These are phyloP conservation scores for Pseudozyma sp. DNA, from an alignment of 1,284 basidiomycete species.

Conservation along the genomic window DNA sequence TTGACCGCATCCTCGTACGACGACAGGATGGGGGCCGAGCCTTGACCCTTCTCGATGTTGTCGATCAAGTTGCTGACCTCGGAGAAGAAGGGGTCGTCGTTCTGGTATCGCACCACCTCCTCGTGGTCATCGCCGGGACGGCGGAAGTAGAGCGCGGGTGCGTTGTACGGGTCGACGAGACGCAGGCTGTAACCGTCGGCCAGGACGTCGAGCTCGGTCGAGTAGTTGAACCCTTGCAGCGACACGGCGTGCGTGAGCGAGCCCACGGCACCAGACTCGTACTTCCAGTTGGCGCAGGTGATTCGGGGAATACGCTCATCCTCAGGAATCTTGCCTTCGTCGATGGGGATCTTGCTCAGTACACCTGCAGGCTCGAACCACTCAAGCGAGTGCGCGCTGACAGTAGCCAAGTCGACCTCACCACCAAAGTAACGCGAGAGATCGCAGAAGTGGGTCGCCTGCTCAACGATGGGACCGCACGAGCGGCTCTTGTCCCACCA, in stretches of 20 bases:
- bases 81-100: slow-evolving; percentile 69
- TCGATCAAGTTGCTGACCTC: slow-evolving; percentile 67
- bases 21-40: slow-evolving; percentile 58
- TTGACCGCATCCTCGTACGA: slow-evolving; percentile 66
- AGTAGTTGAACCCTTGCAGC: slow-evolving; percentile 67
- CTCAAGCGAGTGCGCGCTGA: slow-evolving; percentile 72
- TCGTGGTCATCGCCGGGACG: slow-evolving; percentile 68
- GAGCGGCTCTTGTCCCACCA: slow-evolving; percentile 97
- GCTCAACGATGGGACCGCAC: slow-evolving; percentile 92
- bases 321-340: slow-evolving; percentile 79
- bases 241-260: slow-evolving; percentile 67
- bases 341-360: slow-evolving; percentile 82
- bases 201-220: slow-evolving; percentile 65
- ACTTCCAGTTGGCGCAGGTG: slow-evolving; percentile 68
- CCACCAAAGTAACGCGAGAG: slow-evolving; percentile 97
- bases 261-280: slow-evolving; percentile 65
- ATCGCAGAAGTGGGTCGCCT: slow-evolving; percentile 83
- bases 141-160: slow-evolving; percentile 66
- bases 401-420: slow-evolving; percentile 87
- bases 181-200: slow-evolving; percentile 66
- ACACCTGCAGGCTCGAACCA: slow-evolving; percentile 76
- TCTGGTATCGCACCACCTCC: slow-evolving; percentile 66
- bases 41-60: slow-evolving; percentile 62
- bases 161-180: slow-evolving; percentile 68
- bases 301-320: slow-evolving; percentile 66